Conservation (phyloP, 2,329 filamentous ascomycete species). For the Stagonosporopsis vannaccii region DNA sequence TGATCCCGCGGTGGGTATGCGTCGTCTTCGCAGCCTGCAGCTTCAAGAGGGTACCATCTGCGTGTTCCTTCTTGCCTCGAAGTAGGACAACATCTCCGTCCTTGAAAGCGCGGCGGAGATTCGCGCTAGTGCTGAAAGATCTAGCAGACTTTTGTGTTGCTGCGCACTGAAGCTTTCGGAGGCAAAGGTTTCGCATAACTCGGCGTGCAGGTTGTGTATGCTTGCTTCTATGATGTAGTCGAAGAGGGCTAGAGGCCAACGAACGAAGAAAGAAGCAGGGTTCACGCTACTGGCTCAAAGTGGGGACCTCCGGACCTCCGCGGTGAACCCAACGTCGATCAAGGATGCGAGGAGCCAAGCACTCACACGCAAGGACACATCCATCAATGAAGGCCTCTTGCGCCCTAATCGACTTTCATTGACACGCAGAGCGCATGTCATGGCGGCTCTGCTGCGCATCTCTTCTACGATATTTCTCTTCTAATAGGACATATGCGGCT, state of each 20-base stretch:
- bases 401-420: neutral
- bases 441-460: constrained; percentile 19
- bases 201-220: constrained; percentile 1
- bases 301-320: constrained; percentile 10
- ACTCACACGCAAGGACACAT: constrained; percentile 19
- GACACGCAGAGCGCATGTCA: constrained; percentile 14
- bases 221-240: neutral
- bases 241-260: constrained; percentile 9
- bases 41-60: constrained; percentile 50
- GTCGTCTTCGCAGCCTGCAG: constrained; percentile 46
- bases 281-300: constrained; percentile 12
- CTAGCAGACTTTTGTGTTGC: constrained; percentile 13
- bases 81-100: constrained; percentile 54
- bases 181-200: constrained; percentile 30
- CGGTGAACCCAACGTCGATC: constrained; percentile 25
- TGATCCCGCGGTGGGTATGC: constrained; percentile 56
- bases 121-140: constrained; percentile 30
- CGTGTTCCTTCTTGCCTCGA: constrained; percentile 47
- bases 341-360: constrained; percentile 30
- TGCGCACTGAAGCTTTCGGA: constrained; percentile 14
- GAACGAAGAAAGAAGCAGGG: constrained; percentile 14
- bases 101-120: constrained; percentile 36
- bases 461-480: constrained; percentile 6
- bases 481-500: constrained; percentile 16
- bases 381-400: constrained; percentile 18